Evolutionary conservation across 192 early-diverging fungal genomes (phyloP), one percentile per base, ranked within the genome.

Genomic region (Chytriomyces sp.): DNA sequence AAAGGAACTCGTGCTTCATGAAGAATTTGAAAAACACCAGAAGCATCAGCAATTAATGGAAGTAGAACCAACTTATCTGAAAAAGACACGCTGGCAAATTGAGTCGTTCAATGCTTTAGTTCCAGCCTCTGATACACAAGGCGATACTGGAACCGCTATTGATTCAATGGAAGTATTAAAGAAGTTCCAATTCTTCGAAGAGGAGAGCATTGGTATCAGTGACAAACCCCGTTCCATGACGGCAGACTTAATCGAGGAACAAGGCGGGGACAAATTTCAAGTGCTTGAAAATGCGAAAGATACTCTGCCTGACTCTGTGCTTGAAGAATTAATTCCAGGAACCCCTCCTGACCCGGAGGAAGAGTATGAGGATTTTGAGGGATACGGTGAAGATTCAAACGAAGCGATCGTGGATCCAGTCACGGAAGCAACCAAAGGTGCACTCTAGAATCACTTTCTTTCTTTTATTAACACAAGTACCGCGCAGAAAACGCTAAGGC

Each of bases 1-100:
- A 17, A 12, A 68, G 65, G 65, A 68, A 25, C 36, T 34, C n/a
- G 39, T 68, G n/a, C 33, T 68, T 44, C 65, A 68, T 55, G 65
- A 68, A 55, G 65, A 68, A 39, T 68, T 68, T 68, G 65, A 68
- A 56, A 68, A 68, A 30, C 38, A 39, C 33, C 65, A 56, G 52
- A 7, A 34, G 25, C 39, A 68, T n/a, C 19, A 53, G 12, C 26
- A 68, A 39, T 5, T 68, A 10, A 30, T 68, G 8, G 26, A 68
- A 5, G 33, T 37, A 0, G 52, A 68, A 34, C 65, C 52, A 34
- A n/a, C 49, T 17, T 55, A 37, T 22, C 33, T 55, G n/a, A 52
- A 55, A 52, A 53, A 38, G 36, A 25, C 44, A 10, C 26, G 54
- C 30, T 68, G 44, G 44, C 65, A 68, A 52, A 30, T 5, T 2